Conservation (phyloP, 2,329 filamentous ascomycete genomes). For the Alternaria sp. region DNA sequence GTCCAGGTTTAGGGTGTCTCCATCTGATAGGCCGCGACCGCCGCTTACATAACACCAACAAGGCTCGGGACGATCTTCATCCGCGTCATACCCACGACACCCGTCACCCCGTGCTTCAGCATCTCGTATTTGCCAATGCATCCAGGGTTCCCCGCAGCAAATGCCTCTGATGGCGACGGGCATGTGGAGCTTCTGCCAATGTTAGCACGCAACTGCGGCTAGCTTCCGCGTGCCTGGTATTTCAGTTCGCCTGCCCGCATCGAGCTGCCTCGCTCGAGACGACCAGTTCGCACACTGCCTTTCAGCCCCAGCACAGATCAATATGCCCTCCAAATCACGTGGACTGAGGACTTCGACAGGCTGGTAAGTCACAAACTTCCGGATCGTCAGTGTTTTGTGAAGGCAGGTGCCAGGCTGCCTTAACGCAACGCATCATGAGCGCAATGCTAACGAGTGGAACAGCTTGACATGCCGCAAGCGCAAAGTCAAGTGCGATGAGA, state of each 20-base stretch:
- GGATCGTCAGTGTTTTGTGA: neutral
- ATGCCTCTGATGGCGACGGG: constrained; percentile 1
- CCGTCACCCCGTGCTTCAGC: neutral
- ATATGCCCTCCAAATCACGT: constrained; percentile 53
- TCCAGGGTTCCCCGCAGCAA: constrained; percentile 4
- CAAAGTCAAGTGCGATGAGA: constrained; percentile 62
- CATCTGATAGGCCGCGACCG: neutral
- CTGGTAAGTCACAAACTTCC: constrained; percentile 44
- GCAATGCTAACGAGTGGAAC: constrained; percentile 12
- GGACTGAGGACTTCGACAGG: constrained; percentile 57
- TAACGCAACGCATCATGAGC: neutral
- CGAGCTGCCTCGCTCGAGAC: constrained; percentile 17
- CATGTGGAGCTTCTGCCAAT: constrained; percentile 2
- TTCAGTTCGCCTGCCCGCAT: constrained; percentile 7
- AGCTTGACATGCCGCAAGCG: constrained; percentile 58
- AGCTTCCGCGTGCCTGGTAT: constrained; percentile 11
- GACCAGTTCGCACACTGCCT: constrained; percentile 6
- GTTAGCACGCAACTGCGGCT: constrained; percentile 14
- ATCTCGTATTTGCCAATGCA: neutral
- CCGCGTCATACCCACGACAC: neutral
- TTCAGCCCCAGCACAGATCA: constrained; percentile 9
- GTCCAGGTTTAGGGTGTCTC: neutral
- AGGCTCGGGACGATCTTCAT: neutral
- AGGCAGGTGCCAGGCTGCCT: neutral
- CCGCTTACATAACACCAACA: constrained; percentile 4